Base-by-base conservation (phyloP, 345 rosid genomes). In the Brassica juncea region DNA sequence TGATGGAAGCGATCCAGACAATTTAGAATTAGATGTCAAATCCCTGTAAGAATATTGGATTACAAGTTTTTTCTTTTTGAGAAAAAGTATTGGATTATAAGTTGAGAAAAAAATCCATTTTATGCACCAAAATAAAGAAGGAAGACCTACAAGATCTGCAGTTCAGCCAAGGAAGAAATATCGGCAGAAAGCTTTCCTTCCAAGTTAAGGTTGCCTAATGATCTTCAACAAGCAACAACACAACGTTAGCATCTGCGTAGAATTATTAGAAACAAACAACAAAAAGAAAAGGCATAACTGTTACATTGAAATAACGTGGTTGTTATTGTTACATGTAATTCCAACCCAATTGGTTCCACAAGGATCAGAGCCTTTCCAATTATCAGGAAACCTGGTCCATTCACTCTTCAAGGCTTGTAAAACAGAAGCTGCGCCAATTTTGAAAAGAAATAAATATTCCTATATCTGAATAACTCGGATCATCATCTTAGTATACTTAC, bases 271-370 rank as follows among this genome's bases (percentile, higher is more conserved):
- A 9, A 54, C 60, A 55, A 16, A 57, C 3, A 16, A 11, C 16
- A 47, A 15, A 57, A 19, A 58, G 62, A 9, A 58, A 58, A 8
- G 11, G 8, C 2, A 32, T 1, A 8, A n/a, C 4, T 15, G 23
- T 8, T 63, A 64, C 68, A 64, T 64, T 64, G 44, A 34, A 64
- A 32, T 1, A 6, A 64, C 68, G 3, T 5, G 44, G 6, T 32
- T 3, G 34, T 62, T 62, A 4, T 21, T 8, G 62, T 3, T 54
- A 82, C 98, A 94, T 11, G 6, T 23, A 66, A 92, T 86, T 63
- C 98, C 98, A 0, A 77, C 89, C 98, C 98, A 94, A 0, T 37
- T 42, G 66, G 52, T 73, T 76, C 87, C 88, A 77, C 98, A 94
- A 78, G 98, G 98, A 79, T 94, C 97, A 16, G 67, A 1, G 5